phyloP scores from a whole-genome alignment of 2,329 filamentous ascomycete genomes.

The Aspergillus luchuensis region DNA sequence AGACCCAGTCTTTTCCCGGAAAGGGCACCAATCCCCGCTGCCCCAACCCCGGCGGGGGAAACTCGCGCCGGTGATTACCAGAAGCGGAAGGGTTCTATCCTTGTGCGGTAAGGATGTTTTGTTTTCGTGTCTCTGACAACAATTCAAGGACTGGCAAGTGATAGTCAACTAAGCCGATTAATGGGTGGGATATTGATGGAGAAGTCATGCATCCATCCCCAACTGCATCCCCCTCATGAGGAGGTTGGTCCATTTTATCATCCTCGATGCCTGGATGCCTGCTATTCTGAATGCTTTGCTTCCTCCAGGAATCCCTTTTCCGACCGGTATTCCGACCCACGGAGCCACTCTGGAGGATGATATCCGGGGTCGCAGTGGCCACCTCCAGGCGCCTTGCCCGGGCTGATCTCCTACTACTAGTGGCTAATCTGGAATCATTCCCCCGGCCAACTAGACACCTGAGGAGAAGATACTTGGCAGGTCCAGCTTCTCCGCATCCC shows the following conservation, averaged over 20 bases:
- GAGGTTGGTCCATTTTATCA: background rate
- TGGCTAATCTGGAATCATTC: background rate
- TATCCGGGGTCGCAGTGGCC: slow-evolving; percentile 6
- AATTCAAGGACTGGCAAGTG: no score
- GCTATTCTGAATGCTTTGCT: slow-evolving; percentile 8
- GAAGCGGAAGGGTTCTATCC: background rate
- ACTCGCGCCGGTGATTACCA: background rate
- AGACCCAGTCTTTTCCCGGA: background rate
- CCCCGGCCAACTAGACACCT: background rate
- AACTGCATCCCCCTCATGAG: background rate
- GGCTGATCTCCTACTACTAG: background rate
- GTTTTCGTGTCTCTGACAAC: no score
- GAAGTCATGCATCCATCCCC: background rate
- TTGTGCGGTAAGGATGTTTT: no score
- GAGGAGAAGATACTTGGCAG: background rate
- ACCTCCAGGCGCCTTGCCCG: background rate
- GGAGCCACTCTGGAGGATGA: background rate
- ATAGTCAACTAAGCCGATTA: no score
- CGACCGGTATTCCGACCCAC: background rate
- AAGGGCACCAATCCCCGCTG: background rate
- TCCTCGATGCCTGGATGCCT: background rate
- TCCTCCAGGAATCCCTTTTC: slow-evolving; percentile 20
- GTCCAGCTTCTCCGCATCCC: slow-evolving; percentile 6
- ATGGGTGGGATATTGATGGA: background rate
- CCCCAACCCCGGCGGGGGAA: background rate